Conservation (phyloP, 352 stramenopile species). For the Globisporangium camurandrum region DNA sequence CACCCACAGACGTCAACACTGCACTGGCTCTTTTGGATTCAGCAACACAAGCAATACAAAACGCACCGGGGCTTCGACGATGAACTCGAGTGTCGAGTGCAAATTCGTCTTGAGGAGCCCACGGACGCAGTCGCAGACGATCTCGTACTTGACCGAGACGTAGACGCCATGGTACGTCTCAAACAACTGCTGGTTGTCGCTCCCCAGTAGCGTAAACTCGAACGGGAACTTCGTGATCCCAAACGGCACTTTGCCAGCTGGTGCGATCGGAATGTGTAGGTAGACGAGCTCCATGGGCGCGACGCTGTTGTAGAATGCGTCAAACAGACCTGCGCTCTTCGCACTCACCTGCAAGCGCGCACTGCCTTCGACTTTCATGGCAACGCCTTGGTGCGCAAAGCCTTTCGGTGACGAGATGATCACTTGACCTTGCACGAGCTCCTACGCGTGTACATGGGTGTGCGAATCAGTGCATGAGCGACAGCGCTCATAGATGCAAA, state of each 20-base stretch:
- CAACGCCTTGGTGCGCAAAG: constrained; percentile 74
- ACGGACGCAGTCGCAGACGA: constrained; percentile 76
- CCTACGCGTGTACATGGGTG: constrained; percentile 22
- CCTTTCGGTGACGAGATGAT: constrained; percentile 81
- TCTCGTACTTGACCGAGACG: constrained; percentile 88
- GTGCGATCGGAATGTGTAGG: constrained; percentile 69
- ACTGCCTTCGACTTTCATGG: constrained; percentile 80
- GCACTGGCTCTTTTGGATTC: constrained; percentile 1
- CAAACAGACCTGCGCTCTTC: constrained; percentile 74
- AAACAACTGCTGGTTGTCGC: constrained; percentile 60
- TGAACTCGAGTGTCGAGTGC: constrained; percentile 84
- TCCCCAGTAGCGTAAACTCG: constrained; percentile 74
- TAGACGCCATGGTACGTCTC: constrained; percentile 93
- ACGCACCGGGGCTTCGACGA: constrained; percentile 84
- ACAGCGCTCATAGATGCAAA: background rate
- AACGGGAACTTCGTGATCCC: constrained; percentile 87
- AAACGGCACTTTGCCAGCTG: constrained; percentile 60
- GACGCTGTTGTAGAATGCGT: constrained; percentile 79
- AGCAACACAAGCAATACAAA: background rate
- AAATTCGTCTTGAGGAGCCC: constrained; percentile 85
- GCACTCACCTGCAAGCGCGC: constrained; percentile 75
- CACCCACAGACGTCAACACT: background rate
- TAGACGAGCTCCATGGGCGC: constrained; percentile 74
- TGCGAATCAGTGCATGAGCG: background rate
- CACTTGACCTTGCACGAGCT: constrained; percentile 79